Base-by-base conservation (phyloP, 768 basidiomycete genomes). In the Mycena sanguinolenta region DNA sequence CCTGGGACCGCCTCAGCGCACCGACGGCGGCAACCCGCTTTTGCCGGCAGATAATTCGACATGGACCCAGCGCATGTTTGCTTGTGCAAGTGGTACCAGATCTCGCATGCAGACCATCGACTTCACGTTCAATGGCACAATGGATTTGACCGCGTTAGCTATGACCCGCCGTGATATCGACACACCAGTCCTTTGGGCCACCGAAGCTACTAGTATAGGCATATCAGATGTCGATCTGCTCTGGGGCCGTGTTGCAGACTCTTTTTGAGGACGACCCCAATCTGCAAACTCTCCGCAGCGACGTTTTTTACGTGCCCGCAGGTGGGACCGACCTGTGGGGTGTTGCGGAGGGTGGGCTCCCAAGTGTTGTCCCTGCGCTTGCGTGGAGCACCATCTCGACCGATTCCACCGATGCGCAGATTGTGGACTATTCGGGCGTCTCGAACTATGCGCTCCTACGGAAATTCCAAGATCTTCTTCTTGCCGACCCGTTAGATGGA, bases 11-110 rank as follows among this genome's bases (percentile, higher is more conserved):
- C 73, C 75, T 7, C 63, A 68, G 32, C 72, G 76, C 17, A 59
- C 74, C 2, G 76, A 77, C 17, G 71, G 69, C 32, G 76, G 76
- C 12, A 75, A 77, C 50, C 44, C 70, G 0, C 54, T 63, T 23
- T 3, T 69, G 10, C 65, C 64, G 10, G 62, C 42, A 10, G 60
- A 52, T 2, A 73, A 73, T n/a, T 77, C 76, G 38, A 77, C 71
- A 8, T 77, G 75, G 75, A 59, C 58, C 19, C 76, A 77, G 28
- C 60, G 62, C 19, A 14, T 76, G 21, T 68, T 72, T 30, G 50
- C 55, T 6, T 77, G 76, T 36, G 73, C 76, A 1, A 74, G 75
- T 38, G 65, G 62, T 14, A 77, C 74, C 46, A 50, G 46, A 13
- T 66, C 75, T 32, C 32, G 68, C 2, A 67, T 73, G 67, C 71